phyloP scores from a whole-genome alignment of 495 filamentous ascomycete genomes.

The Mytilinidion resinicola region DNA sequence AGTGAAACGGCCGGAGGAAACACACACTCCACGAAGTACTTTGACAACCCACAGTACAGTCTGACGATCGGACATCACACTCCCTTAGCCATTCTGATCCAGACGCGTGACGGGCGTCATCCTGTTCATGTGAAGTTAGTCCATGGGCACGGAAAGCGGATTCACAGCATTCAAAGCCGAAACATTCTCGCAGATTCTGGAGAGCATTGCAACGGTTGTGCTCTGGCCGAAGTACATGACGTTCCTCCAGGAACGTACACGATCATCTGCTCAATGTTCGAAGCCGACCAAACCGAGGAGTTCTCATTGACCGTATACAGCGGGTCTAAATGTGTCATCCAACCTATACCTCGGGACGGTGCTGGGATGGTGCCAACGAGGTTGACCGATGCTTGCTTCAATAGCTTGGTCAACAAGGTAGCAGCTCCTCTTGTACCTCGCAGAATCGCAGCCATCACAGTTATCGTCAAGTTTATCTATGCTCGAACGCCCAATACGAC shows the following conservation, averaged over 20 bases:
- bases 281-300: conserved; percentile 63
- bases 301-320: conserved; percentile 70
- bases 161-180: conserved; percentile 58
- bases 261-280: conserved; percentile 81
- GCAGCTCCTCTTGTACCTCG: conserved; percentile 29
- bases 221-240: conserved; percentile 52
- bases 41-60: conserved; percentile 78
- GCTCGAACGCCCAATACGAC: conserved; percentile 18
- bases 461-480: conserved; percentile 28
- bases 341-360: conserved; percentile 54
- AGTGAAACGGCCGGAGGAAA: conserved; percentile 76
- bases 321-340: conserved; percentile 46
- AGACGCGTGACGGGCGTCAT: conserved; percentile 50
- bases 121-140: conserved; percentile 81
- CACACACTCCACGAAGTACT: conserved; percentile 64
- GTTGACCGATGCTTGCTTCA: conserved; percentile 28
- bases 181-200: conserved; percentile 75
- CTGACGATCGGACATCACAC: conserved; percentile 52
- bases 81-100: conserved; percentile 63
- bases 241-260: conserved; percentile 71
- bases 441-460: conserved; percentile 15
- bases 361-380: conserved; percentile 53
- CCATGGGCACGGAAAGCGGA: conserved; percentile 64
- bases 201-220: conserved; percentile 77
- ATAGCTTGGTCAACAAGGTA: conserved; percentile 14